These are phyloP conservation scores for Ophiostoma sp. DNA, from an alignment of 2,329 filamentous ascomycete genomes.

Conservation along the genomic window DNA sequence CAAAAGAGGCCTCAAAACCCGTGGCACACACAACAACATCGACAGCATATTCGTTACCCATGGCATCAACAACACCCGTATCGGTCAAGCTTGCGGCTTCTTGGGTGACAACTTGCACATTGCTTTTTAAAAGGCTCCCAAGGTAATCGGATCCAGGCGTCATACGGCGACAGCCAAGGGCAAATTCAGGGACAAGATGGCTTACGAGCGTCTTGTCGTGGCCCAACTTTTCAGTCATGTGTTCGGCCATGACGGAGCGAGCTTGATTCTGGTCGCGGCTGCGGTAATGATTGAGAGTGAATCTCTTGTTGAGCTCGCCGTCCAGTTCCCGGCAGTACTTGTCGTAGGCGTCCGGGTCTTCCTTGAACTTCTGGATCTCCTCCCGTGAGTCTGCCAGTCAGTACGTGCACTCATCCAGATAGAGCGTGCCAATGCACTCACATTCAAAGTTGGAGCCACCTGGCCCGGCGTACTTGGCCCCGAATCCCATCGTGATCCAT, in stretches of 20 bases:
- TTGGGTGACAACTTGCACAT: constrained; percentile 41
- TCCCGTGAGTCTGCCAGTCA: constrained; percentile 43
- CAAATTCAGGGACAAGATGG: constrained; percentile 17
- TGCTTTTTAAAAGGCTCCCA: constrained; percentile 40
- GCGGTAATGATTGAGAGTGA: constrained; percentile 19
- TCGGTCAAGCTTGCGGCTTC: constrained; percentile 36
- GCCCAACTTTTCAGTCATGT: constrained; percentile 38
- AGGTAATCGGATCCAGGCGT: constrained; percentile 41
- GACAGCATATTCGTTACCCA: constrained; percentile 30
- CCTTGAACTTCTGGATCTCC: constrained; percentile 51
- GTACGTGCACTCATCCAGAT: constrained; percentile 21
- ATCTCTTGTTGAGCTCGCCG: constrained; percentile 24
- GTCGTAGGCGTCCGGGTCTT: constrained; percentile 38
- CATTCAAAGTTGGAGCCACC: constrained; percentile 36
- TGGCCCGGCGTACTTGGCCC: constrained; percentile 36
- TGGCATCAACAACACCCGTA: constrained; percentile 31
- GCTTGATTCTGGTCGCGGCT: constrained; percentile 28
- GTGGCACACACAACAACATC: constrained; percentile 36
- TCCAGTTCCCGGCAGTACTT: constrained; percentile 22
- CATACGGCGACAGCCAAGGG: constrained; percentile 38
- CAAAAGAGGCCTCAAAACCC: constrained; percentile 35
- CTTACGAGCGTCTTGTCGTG: background rate
- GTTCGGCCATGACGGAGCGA: constrained; percentile 40
- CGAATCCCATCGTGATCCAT: constrained; percentile 62
- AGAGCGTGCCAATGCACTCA: constrained; percentile 30